Evolutionary conservation across 2,329 filamentous ascomycete species (phyloP).

Genomic region (Beauveria varroae): DNA sequence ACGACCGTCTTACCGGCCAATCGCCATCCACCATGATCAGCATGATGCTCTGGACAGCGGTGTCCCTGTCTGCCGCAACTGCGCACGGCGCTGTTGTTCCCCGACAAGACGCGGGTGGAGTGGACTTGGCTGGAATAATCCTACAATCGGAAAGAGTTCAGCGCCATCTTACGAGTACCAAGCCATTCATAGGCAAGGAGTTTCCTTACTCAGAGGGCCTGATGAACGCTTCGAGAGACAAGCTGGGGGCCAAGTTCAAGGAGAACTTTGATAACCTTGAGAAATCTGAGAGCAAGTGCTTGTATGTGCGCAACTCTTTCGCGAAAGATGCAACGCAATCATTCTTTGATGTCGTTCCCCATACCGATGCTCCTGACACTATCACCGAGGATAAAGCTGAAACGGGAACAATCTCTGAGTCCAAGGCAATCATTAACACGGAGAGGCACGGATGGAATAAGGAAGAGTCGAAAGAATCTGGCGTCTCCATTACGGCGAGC

Average conservation of each 20-base stretch:
- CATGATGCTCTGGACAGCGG: neutral
- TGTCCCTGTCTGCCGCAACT: neutral
- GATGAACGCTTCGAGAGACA: neutral
- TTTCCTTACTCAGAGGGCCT: neutral
- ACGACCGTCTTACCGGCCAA: neutral
- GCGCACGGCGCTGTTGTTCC: neutral
- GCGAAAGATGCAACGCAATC: neutral
- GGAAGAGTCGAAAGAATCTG: neutral
- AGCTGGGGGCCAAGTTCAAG: neutral
- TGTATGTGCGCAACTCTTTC: neutral
- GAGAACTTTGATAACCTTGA: neutral
- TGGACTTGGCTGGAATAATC: neutral
- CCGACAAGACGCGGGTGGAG: neutral
- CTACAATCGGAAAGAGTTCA: neutral
- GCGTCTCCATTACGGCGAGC: neutral
- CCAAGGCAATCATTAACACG: neutral
- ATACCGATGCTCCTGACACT: neutral
- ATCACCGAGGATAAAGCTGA: accelerated
- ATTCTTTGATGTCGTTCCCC: neutral
- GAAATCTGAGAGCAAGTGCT: neutral
- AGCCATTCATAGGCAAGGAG: neutral
- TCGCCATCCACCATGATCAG: neutral
- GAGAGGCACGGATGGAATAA: neutral
- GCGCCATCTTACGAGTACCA: neutral
- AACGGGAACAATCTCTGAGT: neutral